Percentiles rank a stretch among this genome's conserved stretches.
These are phyloP conservation scores for Erysimum pusillum DNA, from an alignment of 441 rosid species.

Conservation along the genomic window DNA sequence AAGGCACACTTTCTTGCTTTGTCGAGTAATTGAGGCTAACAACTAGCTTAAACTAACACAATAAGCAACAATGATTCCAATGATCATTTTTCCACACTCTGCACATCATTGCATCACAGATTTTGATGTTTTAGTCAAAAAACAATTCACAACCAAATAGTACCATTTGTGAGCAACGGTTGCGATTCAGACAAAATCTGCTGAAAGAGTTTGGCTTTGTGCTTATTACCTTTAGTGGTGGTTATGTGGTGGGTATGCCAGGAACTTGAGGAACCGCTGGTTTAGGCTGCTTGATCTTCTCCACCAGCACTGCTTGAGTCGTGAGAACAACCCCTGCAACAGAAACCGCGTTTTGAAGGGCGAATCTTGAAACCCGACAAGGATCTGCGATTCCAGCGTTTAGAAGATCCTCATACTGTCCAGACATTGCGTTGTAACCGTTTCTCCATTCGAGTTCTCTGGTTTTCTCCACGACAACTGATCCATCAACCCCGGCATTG, in stretches of 20 bases:
- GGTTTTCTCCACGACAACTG: slow-evolving; percentile 73
- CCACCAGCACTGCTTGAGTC: slow-evolving; percentile 81
- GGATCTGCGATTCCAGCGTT: slow-evolving; percentile 73
- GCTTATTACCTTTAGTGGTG: slow-evolving; percentile 32
- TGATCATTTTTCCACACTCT: not conserved
- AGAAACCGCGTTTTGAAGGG: slow-evolving; percentile 84
- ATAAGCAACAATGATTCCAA: slow-evolving; percentile 17
- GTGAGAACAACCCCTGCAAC: slow-evolving; percentile 79
- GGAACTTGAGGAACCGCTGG: slow-evolving; percentile 74
- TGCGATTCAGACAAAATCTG: slow-evolving; percentile 15
- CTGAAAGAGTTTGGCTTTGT: slow-evolving; percentile 7
- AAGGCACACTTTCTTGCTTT: slow-evolving; percentile 30
- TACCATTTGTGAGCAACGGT: slow-evolving; percentile 4
- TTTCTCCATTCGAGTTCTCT: slow-evolving; percentile 62
- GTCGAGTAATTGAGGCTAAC: slow-evolving; percentile 5
- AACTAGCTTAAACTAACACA: slow-evolving; percentile 15
- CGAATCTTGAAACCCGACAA: slow-evolving; percentile 80
- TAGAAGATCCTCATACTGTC: slow-evolving; percentile 76
- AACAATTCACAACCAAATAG: not conserved
- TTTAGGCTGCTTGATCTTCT: slow-evolving; percentile 67
- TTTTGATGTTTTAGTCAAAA: slow-evolving; percentile 6
- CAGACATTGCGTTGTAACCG: slow-evolving; percentile 84
- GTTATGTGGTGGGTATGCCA: slow-evolving; percentile 60
- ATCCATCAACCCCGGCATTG: slow-evolving; percentile 82
- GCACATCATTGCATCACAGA: slow-evolving; percentile 16